Percentiles rank a stretch among this genome's conserved stretches.
phyloP scores from a whole-genome alignment of 1,284 basidiomycete species.

The Thelephora terrestris region DNA sequence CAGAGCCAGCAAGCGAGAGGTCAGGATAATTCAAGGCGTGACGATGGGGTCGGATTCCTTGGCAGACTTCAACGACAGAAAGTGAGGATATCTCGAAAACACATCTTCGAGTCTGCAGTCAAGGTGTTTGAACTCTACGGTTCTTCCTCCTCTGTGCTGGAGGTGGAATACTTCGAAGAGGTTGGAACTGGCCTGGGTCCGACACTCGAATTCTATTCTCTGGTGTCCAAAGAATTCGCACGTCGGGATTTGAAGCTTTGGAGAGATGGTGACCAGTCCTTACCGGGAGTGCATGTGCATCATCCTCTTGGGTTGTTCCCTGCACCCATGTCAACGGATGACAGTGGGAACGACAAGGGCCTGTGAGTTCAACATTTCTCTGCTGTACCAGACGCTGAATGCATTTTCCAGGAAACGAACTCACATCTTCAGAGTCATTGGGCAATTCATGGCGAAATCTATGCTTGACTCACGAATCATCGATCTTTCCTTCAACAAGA shows the following conservation, averaged over 20 bases:
- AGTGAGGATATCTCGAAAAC: slow-evolving; percentile 90
- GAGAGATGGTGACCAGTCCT: slow-evolving; percentile 72
- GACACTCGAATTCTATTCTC: slow-evolving; percentile 95
- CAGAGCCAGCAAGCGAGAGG: slow-evolving; percentile 72
- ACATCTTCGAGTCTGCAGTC: slow-evolving; percentile 93
- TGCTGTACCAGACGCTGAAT: slow-evolving; percentile 4
- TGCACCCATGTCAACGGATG: slow-evolving; percentile 61
- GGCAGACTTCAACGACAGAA: slow-evolving; percentile 92
- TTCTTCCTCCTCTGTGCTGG: slow-evolving; percentile 84
- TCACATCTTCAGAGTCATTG: slow-evolving; percentile 82
- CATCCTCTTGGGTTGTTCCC: slow-evolving; percentile 88
- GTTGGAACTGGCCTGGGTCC: slow-evolving; percentile 97
- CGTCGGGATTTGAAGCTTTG: slow-evolving; percentile 82
- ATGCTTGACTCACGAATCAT: slow-evolving; percentile 97
- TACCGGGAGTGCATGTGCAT: slow-evolving; percentile 60
- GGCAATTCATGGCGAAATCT: slow-evolving; percentile 97
- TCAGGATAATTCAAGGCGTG: slow-evolving; percentile 68
- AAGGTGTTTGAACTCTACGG: slow-evolving; percentile 98
- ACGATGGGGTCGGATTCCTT: slow-evolving; percentile 87
- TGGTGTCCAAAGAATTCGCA: slow-evolving; percentile 91
- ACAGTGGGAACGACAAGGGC: slow-evolving; percentile 57
- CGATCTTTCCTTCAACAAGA: slow-evolving; percentile 87
- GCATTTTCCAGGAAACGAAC: slow-evolving; percentile 51
- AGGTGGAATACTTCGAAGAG: slow-evolving; percentile 99
- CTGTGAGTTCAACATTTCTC: slow-evolving; percentile 39